These are phyloP conservation scores for barley (Hordeum vulgare) DNA, from an alignment of 176 grass and related monocot species.

Conservation along the genomic window MorexV3_pseudomolecules_assembly NC_058523.1:17798335-17798834, in stretches of 20 bases:
- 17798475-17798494: background rate
- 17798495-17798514: slow-evolving; percentile 11
- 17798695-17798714: too few relatives aligned
- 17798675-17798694: too few relatives aligned
- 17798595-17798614: background rate
- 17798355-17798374: slow-evolving; percentile 71
- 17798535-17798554: background rate
- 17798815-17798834: slow-evolving; percentile 83
- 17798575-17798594: background rate
- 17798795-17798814: slow-evolving; percentile 67
- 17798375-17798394: slow-evolving; percentile 96
- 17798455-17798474: slow-evolving; percentile 11
- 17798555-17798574: background rate
- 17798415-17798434: slow-evolving; percentile 97
- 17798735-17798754: background rate
- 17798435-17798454: slow-evolving; percentile 64
- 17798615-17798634: background rate
- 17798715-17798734: background rate
- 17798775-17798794: slow-evolving; percentile 86
- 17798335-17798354: background rate
- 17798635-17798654: background rate
- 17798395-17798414: slow-evolving; percentile 93
- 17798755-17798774: slow-evolving; percentile 55
- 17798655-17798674: background rate
- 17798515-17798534: slow-evolving; percentile 2